Conservation (phyloP, 2,329 filamentous ascomycete species). For the Septoria petroselini region DNA sequence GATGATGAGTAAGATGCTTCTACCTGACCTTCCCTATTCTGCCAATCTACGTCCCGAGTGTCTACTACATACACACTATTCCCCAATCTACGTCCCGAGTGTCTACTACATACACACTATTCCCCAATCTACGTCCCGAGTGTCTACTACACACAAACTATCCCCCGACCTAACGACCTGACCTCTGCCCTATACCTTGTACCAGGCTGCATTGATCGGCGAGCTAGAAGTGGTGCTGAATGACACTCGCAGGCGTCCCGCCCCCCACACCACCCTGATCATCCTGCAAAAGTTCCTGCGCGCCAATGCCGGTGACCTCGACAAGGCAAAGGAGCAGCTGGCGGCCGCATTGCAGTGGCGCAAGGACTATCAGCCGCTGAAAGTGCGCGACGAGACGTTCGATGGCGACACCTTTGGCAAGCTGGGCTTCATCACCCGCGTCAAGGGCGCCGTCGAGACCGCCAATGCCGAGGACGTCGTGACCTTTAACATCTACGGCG, state of each 20-base stretch:
- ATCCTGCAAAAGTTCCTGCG: conserved; percentile 91
- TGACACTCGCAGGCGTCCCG: conserved; percentile 23
- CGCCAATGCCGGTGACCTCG: conserved; percentile 75
- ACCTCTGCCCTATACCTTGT: no score
- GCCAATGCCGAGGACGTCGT: conserved; percentile 62
- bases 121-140: no score
- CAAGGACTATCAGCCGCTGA: conserved; percentile 67
- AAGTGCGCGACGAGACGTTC: conserved; percentile 61
- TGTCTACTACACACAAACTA: no score
- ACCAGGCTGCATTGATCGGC: no score
- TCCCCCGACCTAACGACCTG: no score
- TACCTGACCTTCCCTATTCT: no score
- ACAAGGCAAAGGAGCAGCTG: conserved; percentile 74
- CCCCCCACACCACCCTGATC: conserved; percentile 71
- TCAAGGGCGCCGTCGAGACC: conserved; percentile 55
- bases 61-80: no score
- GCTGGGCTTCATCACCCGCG: conserved; percentile 76
- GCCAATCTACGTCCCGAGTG: no score
- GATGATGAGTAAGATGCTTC: conserved; percentile 29
- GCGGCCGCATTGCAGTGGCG: conserved; percentile 78
- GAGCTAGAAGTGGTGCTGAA: conserved; percentile 10
- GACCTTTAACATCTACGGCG: conserved; percentile 92
- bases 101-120: no score
- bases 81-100: no score
- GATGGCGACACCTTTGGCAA: conserved; percentile 68